Evolutionary conservation across 2,329 filamentous ascomycete species (phyloP), one percentile per base, ranked within the genome.

Genomic region (Aphanocladium album): DNA sequence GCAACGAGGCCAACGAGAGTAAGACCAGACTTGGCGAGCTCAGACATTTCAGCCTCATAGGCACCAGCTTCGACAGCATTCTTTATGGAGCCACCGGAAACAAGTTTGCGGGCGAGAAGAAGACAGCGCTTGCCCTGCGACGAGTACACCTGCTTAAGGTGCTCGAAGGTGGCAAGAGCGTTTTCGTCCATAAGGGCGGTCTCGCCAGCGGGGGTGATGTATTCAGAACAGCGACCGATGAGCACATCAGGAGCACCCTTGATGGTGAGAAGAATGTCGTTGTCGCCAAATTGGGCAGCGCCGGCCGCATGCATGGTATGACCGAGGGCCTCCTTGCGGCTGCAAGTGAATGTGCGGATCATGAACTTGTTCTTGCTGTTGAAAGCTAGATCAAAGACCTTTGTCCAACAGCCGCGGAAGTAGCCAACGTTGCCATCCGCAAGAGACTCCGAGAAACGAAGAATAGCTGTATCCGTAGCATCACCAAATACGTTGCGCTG

Each of bases 281-380:
- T 68, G 0, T 71, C 67, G 21, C 69, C 63, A 65, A 79, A 79
- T 1, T 65, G 60, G 5, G 69, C 62, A 1, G 71, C 73, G 21
- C 75, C 75, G 7, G 64, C 67, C 3, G 67, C 58, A 1, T 76
- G 71, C 4, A 83, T 64, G 1, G 77, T 78, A n/a, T 75, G 71
- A 1, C 54, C 39, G 9, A 71, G 50, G 2, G 62, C 65, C 57
- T 70, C 69, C n/a, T 71, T 69, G 33, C 74, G 69, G 2, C 72
- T 73, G 43, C 81, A 65, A 2, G 77, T 77, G 53, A 88, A 82
- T 0, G 86, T 81, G 37, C 84, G 80, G 59, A 92, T 83, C 85
- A 91, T 92, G 70, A 86, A 92, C 73, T 93, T 93, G 75, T 91
- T 92, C 77, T 90, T 90, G 74, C 87, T 90, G 75, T 92, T 92